A percentile compares a stretch with the other conserved stretches of the same genome.
phyloP scores from a whole-genome alignment of 345 rosid genomes.

The Clarkia xantiana region DNA sequence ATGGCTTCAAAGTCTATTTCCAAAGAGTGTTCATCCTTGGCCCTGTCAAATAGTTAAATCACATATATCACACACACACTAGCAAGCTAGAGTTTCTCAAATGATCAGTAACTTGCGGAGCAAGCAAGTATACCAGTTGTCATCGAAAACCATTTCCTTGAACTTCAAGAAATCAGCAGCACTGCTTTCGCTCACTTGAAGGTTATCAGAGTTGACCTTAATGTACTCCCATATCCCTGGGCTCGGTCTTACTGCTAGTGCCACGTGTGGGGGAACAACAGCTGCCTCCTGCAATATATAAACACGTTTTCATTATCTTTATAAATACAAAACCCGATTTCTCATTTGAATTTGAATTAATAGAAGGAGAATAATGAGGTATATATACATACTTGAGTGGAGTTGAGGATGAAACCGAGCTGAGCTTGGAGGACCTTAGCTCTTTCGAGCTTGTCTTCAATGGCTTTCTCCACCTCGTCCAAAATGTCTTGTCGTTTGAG shows the following conservation, averaged over 20 bases:
- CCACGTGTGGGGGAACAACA: slow-evolving; percentile 68
- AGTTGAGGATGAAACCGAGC: slow-evolving; percentile 62
- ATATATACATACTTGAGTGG: slow-evolving; percentile 34
- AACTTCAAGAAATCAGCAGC: slow-evolving; percentile 53
- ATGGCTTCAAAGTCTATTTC: slow-evolving; percentile 76
- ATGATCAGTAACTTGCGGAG: too few relatives aligned
- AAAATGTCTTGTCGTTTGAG: slow-evolving; percentile 47
- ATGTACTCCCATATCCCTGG: slow-evolving; percentile 91
- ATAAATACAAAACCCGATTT: too few relatives aligned
- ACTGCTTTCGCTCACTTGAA: slow-evolving; percentile 43
- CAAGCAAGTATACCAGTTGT: slow-evolving; percentile 41
- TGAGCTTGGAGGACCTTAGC: slow-evolving; percentile 52
- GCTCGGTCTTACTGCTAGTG: slow-evolving; percentile 66
- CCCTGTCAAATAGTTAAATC: slow-evolving; percentile 26
- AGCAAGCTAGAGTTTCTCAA: too few relatives aligned
- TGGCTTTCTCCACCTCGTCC: slow-evolving; percentile 48
- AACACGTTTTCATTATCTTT: too few relatives aligned
- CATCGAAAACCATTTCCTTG: slow-evolving; percentile 65
- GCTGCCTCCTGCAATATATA: slow-evolving; percentile 61
- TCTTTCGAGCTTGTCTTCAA: slow-evolving; percentile 48
- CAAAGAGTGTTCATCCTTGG: slow-evolving; percentile 60
- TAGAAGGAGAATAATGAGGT: background rate
- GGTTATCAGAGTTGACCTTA: slow-evolving; percentile 47
- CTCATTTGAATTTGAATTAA: too few relatives aligned
- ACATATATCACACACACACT: too few relatives aligned